Base-by-base conservation (phyloP, 345 rosid species). In the Heritiera littoralis region DNA sequence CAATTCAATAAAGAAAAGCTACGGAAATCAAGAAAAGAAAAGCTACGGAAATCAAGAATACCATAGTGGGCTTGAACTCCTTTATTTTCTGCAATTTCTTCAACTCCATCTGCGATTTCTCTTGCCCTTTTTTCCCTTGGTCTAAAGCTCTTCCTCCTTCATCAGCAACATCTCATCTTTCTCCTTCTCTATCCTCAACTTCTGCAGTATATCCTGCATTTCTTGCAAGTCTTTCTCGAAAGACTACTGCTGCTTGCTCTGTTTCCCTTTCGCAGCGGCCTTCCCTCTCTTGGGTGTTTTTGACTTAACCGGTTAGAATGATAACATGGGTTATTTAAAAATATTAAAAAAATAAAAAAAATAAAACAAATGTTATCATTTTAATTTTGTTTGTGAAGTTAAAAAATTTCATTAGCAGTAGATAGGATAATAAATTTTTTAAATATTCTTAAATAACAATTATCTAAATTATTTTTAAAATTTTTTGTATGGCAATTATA, bases 41-140 rank as follows among this genome's bases (percentile, higher is more conserved):
- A 35, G 51, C n/a, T n/a, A n/a, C n/a, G n/a, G n/a, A n/a, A n/a
- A n/a, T n/a, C n/a, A n/a, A n/a, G n/a, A n/a, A n/a, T 71, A 95
- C 98, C 97, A 90, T 81, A 40, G 77, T 87, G 65, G 98, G 98
- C 78, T 87, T 95, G 54, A 93, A 95, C 60, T 93, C 98, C 89
- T 92, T 95, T 81, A 93, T 75, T 77, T 93, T 95, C 83, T 95
- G 95, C 55, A 95, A 75, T 60, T 91, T 95, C 85, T 92, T 95
- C 69, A 93, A 67, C 88, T 93, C 98, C 63, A 41, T 67, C 84
- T 89, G 92, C 52, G 91, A 86, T 66, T 90, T 92, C 87, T 89
- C 93, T 51, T 91, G 92, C 76, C 89, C 90, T n/a, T n/a, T 5
- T 76, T 89, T 2, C 84, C 98, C 58, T 81, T 90, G 18, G 66